Base-by-base conservation (phyloP, 2,329 filamentous ascomycete species). In the Colletotrichum simmondsii region DNA sequence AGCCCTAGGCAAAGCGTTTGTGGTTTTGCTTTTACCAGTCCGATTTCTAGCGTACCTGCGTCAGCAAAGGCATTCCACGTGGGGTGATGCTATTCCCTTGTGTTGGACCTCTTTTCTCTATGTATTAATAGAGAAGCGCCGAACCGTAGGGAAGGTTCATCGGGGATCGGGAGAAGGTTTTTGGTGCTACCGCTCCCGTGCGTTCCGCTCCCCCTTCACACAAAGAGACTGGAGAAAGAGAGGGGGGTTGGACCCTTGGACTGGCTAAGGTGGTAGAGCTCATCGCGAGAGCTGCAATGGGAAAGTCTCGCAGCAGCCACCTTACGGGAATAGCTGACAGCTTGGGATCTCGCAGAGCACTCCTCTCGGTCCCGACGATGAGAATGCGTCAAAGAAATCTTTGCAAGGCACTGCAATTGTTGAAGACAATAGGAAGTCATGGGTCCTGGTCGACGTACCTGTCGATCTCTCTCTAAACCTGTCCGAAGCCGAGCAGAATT, bases 161-260 rank as follows among this genome's bases (percentile, higher is more conserved):
- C 28, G 53, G 65, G 28, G 52, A 62, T 58, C 32, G 60, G 46
- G 42, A 58, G 35, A 72, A 72, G 42, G 71, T 65, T 73, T 37
- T 30, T 37, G 71, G 60, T 73, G 28, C 49, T 71, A 56, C 32
- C 66, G 54, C 70, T 69, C 70, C 70, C 70, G 65, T 72, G 65
- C 71, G 60, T 73, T 73, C 71, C 71, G 71, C 71, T 73, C 71
- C 71, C 67, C 71, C 71, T 58, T 71, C 24, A 65, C 37, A 52
- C 24, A 35, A 28, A 57, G 28, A 57, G 28, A 35, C 14, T 30
- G 56, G 22, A 49, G 6, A 46, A n/a, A n/a, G 46, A 37, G 60
- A 42, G 49, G 49, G 60, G 62, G 66, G 66, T 70, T 73, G 60
- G 71, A 71, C 66, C 71, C 71, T 60, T 70, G 60, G 58, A 52